Conservation (phyloP, 805 yeast species). For the Saccharomycopsis schoenii region DNA sequence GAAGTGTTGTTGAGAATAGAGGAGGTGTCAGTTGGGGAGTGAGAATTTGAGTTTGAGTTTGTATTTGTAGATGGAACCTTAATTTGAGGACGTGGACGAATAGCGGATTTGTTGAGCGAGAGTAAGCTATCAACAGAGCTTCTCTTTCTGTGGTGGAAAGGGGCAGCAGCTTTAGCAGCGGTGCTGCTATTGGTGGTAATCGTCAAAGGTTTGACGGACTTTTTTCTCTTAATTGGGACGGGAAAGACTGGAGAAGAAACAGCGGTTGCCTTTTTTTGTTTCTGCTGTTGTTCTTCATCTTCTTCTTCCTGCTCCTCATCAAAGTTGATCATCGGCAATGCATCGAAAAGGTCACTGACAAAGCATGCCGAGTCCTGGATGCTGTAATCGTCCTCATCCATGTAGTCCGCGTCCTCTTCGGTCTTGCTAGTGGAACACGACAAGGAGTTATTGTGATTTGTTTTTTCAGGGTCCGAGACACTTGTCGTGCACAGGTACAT, state of each 20-base stretch:
- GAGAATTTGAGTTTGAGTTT: neutral
- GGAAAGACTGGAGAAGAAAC: neutral
- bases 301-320: neutral
- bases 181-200: neutral
- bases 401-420: neutral
- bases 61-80: neutral
- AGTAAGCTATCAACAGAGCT: constrained; percentile 14
- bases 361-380: constrained; percentile 7
- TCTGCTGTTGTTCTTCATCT: neutral
- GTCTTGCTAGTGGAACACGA: neutral
- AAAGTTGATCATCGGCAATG: constrained; percentile 9
- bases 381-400: neutral
- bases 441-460: neutral
- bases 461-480: neutral
- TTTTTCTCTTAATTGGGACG: neutral
- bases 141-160: neutral
- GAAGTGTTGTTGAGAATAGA: constrained; percentile 13
- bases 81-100: constrained; percentile 1
- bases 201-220: neutral
- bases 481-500: neutral
- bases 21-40: neutral
- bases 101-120: constrained; percentile 17
- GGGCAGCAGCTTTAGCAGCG: neutral
- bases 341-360: constrained; percentile 15
- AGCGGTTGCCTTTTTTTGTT: neutral